phyloP scores from a whole-genome alignment of 768 basidiomycete species.

The Russula earlei region DNA sequence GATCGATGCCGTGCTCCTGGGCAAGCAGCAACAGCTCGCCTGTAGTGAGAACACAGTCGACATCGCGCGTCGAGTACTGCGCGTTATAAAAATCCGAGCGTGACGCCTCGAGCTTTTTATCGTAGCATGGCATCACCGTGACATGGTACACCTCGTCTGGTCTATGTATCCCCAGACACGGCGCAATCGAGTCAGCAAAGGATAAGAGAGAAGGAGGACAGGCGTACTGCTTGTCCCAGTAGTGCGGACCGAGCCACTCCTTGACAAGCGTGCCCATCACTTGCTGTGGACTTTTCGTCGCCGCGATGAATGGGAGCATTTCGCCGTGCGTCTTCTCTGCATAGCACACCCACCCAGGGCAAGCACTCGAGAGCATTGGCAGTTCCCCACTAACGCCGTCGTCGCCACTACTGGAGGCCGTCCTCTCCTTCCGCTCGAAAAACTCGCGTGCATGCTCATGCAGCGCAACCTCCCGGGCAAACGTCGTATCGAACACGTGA shows the following conservation, averaged over 20 bases:
- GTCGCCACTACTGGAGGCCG: slow-evolving; percentile 10
- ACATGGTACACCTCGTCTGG: slow-evolving; percentile 92
- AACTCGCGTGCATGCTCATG: slow-evolving; percentile 79
- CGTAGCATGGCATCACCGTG: slow-evolving; percentile 98
- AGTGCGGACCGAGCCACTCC: slow-evolving; percentile 57
- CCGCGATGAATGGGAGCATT: slow-evolving; percentile 83
- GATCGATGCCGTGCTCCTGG: slow-evolving; percentile 72
- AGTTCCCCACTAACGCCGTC: slow-evolving; percentile 31
- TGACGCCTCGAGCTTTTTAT: slow-evolving; percentile 98
- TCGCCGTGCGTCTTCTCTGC: slow-evolving; percentile 96
- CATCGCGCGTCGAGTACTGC: slow-evolving; percentile 74
- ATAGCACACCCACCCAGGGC: slow-evolving; percentile 99
- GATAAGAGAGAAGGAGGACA: slow-evolving; percentile 12
- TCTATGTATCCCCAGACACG: slow-evolving; percentile 30
- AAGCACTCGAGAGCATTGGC: slow-evolving; percentile 92
- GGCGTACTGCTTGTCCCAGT: slow-evolving; percentile 60
- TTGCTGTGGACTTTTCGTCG: slow-evolving; percentile 88
- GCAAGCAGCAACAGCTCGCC: slow-evolving; percentile 87
- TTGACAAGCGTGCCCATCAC: slow-evolving; percentile 93
- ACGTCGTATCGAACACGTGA: slow-evolving; percentile 91
- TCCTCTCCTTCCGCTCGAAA: slow-evolving; percentile 40
- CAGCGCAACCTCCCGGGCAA: slow-evolving; percentile 80
- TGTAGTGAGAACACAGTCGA: slow-evolving; percentile 96
- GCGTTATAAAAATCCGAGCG: slow-evolving; percentile 87
- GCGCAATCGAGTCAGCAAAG: not conserved